Base-by-base conservation (phyloP, 2,329 filamentous ascomycete species). In the Ophiocordyceps camponoti-floridani region DNA sequence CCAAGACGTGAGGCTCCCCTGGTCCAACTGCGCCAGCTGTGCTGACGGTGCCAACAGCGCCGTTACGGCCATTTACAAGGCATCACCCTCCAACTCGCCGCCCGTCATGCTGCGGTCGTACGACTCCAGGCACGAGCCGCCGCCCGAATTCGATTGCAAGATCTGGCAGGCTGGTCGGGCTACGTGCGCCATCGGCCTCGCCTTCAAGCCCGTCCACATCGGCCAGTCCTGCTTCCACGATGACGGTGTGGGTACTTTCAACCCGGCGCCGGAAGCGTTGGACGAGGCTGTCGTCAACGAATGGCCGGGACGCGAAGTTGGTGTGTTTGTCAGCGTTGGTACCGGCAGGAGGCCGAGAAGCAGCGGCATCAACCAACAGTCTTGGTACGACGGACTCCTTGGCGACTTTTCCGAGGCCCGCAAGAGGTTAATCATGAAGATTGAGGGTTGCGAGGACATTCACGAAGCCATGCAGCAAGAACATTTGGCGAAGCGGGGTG, bases 111-210 rank as follows among this genome's bases (percentile, higher is more conserved):
- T 98, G 45, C 81, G 91, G 51, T 96, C 89, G 2, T 98, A 98
- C 62, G 89, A 96, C 59, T 96, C 91, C 14, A 76, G 89, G 54
- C 86, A 83, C 60, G 91, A 96, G 60, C 83, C 88, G 0, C 75
- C 87, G 0, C 84, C 89, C 2, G 88, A 95, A 60, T 89, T 86
- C 49, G 84, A 94, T 56, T 94, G 88, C 62, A 94, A 82, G 41
- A 91, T 98, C 46, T 98, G 91, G 91, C 82, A 98, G 64, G 91
- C 91, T 4, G 91, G 91, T 11, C 78, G 91, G 48, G 91, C 91
- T n/a, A 98, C 91, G 1, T 85, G 76, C 44, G 85, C 91, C 1
- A 91, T 89, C 1, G 86, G 84, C 0, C 69, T 95, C 40, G 91
- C 91, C 1, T 98, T 98, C 66, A 98, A 98, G 60, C 87, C 89